phyloP scores from a whole-genome alignment of 2,329 filamentous ascomycete genomes.

The Beauveria sp. region DNA sequence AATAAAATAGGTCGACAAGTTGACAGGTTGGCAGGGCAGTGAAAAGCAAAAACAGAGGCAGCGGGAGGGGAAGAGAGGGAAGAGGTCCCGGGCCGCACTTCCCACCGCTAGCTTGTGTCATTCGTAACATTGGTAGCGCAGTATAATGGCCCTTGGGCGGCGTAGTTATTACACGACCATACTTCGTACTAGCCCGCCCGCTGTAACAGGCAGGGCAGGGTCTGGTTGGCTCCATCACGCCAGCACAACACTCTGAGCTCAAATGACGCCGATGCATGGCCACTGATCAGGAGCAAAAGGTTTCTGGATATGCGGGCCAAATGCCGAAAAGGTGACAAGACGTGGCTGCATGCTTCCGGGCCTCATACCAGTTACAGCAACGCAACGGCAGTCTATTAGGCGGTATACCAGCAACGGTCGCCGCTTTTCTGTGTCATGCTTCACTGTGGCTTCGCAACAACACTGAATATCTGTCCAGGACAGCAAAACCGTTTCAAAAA shows the following conservation, averaged over 20 bases:
- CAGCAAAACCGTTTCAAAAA: no score
- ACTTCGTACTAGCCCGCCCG: neutral
- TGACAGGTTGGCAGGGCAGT: neutral
- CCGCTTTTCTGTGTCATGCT: no score
- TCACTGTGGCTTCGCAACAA: no score
- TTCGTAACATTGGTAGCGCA: neutral
- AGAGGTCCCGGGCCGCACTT: constrained; percentile 1
- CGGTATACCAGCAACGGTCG: neutral
- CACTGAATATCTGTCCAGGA: no score
- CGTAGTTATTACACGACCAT: no score
- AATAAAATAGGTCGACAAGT: neutral
- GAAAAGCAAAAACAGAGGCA: neutral
- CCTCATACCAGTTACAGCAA: neutral
- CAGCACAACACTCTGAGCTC: neutral
- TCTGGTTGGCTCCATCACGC: neutral
- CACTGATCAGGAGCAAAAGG: neutral
- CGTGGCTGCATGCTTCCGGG: neutral
- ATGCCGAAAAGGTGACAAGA: neutral
- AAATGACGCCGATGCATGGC: neutral
- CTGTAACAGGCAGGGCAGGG: neutral
- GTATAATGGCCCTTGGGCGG: neutral
- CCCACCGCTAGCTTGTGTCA: neutral
- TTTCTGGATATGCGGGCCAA: neutral
- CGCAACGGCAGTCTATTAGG: neutral
- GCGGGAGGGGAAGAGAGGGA: neutral